Evolutionary conservation across 1,139 yeast genomes (phyloP), one percentile per base, ranked within the genome.

Genomic region (Suhomyces bolitotheri): DNA sequence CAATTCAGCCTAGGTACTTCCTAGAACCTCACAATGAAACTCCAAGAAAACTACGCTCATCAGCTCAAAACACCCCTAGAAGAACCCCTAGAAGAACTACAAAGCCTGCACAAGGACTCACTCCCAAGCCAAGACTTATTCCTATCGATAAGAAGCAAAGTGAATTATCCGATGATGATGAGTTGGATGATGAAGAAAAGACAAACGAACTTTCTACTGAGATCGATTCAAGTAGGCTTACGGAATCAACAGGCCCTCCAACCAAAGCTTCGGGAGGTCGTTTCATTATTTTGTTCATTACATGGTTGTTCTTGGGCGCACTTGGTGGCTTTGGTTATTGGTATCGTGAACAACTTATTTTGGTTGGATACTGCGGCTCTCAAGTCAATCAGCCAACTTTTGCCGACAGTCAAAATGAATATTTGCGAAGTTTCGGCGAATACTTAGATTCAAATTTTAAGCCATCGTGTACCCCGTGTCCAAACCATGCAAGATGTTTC

Each of bases 391-490:
- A 51, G 28, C 53, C 62, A 1, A 69, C 76, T 2, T 57, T 68
- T 35, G 56, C 60, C 2, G 38, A 49, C 13, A 39, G 51, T 8
- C 53, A 51, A n/a, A 38, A 39, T 22, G 23, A 27, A n/a, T 29
- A 40, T 8, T 37, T 63, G 9, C 58, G 57, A 7, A 37, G 50
- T 16, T 43, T 60, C 12, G 72, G 73, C 5, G 47, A 52, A 3
- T 59, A 54, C 38, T 51, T 71, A 38, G 76, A 71, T 39, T 34
- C 45, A 2, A 51, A 62, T 38, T 56, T 59, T 36, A 75, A 75
- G 35, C 96, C 97, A 4, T 41, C 51, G 2, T 92, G 97, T 60
- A 62, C 74, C 6, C 76, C 76, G 23, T 90, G 97, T 53, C 97
- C 97, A 1, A 72, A 71, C 7, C 85, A 90, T 59, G 95, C 94